Evolutionary conservation across 2,329 filamentous ascomycete genomes (phyloP).

Genomic region (Tetracladium maxilliforme): DNA sequence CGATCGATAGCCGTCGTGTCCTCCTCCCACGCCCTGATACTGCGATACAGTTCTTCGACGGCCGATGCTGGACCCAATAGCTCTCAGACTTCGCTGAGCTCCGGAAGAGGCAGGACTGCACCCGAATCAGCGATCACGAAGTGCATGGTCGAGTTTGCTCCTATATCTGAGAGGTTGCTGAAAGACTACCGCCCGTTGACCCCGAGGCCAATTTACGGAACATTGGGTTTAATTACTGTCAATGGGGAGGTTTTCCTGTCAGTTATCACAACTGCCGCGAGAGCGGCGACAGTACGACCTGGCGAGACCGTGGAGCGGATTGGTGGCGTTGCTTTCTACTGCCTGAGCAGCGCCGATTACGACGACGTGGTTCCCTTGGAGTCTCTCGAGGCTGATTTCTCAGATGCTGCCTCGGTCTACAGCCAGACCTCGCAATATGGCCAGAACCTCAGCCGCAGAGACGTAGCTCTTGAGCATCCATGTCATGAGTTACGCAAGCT

Average conservation of each 20-base stretch:
- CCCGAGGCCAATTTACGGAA: constrained; percentile 65
- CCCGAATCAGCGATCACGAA: too few relatives aligned
- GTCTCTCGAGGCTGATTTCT: constrained; percentile 31
- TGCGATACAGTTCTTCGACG: constrained; percentile 61
- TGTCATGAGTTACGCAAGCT: constrained; percentile 86
- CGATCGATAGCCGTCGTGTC: constrained; percentile 81
- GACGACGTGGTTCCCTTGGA: constrained; percentile 55
- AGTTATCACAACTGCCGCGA: constrained; percentile 66
- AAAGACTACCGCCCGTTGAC: constrained; percentile 65
- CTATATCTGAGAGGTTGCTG: constrained; percentile 48
- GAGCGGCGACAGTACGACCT: constrained; percentile 69
- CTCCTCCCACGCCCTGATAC: constrained; percentile 64
- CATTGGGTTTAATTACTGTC: constrained; percentile 74
- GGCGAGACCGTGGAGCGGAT: constrained; percentile 86
- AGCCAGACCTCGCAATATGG: constrained; percentile 30
- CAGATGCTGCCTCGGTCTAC: too few relatives aligned
- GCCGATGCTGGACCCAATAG: constrained; percentile 43
- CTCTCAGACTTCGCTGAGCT: constrained; percentile 37
- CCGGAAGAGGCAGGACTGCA: constrained; percentile 29
- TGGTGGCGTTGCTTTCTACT: constrained; percentile 79
- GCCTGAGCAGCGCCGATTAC: constrained; percentile 73
- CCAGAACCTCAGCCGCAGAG: constrained; percentile 44
- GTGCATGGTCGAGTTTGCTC: constrained; percentile 82
- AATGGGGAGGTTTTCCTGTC: constrained; percentile 80
- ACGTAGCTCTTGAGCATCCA: constrained; percentile 67